Conservation (phyloP, 148 eudicot genomes). For the Chenopodium formosanum region DNA sequence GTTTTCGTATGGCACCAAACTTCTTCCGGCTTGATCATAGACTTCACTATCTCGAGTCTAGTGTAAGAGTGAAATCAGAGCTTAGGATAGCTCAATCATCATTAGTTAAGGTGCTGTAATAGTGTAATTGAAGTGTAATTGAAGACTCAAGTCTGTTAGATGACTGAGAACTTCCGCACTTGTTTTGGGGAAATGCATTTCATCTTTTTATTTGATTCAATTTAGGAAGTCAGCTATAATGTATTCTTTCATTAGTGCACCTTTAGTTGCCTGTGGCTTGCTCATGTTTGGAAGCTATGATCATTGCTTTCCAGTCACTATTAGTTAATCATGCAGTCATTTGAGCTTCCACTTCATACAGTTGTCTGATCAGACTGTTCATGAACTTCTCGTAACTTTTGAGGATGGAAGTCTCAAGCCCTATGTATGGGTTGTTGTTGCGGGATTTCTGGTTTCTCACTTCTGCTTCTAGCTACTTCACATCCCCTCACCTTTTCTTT, state of each 20-base stretch:
- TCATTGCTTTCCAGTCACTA: background rate
- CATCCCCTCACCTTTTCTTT: background rate
- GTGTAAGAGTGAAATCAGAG: background rate
- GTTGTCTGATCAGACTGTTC: background rate
- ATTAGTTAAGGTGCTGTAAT: background rate
- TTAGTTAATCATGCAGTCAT: background rate
- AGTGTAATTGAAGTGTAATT: background rate
- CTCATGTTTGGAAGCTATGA: background rate
- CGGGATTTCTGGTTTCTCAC: background rate
- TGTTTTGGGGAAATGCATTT: background rate
- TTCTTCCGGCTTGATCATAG: conserved; percentile 2
- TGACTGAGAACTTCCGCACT: background rate
- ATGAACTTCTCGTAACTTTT: background rate
- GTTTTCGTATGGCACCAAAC: background rate
- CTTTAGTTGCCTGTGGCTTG: background rate
- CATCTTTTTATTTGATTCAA: background rate
- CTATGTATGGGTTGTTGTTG: background rate
- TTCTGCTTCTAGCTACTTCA: background rate
- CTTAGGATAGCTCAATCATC: background rate
- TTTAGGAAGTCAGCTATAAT: background rate
- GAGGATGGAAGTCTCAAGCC: conserved; percentile 6
- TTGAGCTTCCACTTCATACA: background rate
- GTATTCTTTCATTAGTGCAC: background rate
- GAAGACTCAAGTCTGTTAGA: background rate
- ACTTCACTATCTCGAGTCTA: background rate